Percentiles rank a stretch among this genome's conserved stretches.
These are phyloP conservation scores for Cercospora brassicicola DNA, from an alignment of 2,329 filamentous ascomycete genomes.

Conservation along the genomic window DNA sequence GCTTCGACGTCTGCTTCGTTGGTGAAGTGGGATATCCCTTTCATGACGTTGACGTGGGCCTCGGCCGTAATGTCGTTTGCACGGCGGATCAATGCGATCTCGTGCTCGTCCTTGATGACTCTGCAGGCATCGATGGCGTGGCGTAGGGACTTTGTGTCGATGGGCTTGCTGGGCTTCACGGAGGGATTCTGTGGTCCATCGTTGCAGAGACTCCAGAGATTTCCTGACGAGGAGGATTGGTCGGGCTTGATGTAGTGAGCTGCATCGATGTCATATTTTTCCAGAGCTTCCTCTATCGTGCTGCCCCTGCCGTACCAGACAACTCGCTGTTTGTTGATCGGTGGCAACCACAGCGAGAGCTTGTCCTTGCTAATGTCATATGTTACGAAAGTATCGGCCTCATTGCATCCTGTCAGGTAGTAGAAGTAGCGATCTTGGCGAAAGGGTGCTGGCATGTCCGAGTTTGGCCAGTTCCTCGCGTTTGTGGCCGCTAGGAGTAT, in stretches of 20 bases:
- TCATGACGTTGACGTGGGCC: slow-evolving; percentile 73
- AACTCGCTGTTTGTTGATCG: slow-evolving; percentile 80
- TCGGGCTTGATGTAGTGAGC: slow-evolving; percentile 51
- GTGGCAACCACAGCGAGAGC: slow-evolving; percentile 86
- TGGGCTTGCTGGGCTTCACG: not conserved
- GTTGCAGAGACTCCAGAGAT: not conserved
- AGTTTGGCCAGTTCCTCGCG: slow-evolving; percentile 56
- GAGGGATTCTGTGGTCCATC: not conserved
- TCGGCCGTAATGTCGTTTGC: slow-evolving; percentile 77
- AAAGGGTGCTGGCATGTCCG: slow-evolving; percentile 78
- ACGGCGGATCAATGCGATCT: slow-evolving; percentile 75
- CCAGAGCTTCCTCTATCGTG: slow-evolving; percentile 70
- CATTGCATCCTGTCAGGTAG: slow-evolving; percentile 83
- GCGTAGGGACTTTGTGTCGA: slow-evolving; percentile 48
- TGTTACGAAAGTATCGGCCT: slow-evolving; percentile 75
- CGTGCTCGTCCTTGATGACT: slow-evolving; percentile 81
- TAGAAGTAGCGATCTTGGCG: slow-evolving; percentile 81
- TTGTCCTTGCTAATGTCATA: slow-evolving; percentile 75
- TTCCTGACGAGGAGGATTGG: not conserved
- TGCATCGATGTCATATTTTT: slow-evolving; percentile 75
- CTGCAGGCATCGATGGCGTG: slow-evolving; percentile 77
- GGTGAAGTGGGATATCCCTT: slow-evolving; percentile 59
- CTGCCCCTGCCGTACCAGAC: slow-evolving; percentile 92
- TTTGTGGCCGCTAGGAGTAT: slow-evolving; percentile 74
- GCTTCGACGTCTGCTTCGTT: slow-evolving; percentile 86